Conservation (phyloP, 306 rosid genomes). For the Gastrolobium bilobum region DNA sequence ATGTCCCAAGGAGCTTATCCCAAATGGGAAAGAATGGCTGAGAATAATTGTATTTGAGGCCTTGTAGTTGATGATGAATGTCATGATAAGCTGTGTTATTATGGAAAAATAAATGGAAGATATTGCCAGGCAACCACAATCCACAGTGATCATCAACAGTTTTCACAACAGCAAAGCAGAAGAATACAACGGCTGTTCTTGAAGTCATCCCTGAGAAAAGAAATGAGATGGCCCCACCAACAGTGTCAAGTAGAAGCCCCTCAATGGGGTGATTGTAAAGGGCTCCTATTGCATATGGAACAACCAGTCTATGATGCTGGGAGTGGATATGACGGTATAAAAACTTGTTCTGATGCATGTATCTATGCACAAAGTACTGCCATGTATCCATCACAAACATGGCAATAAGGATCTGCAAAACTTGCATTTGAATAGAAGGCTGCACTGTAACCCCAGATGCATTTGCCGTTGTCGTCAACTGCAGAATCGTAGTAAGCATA, state of each 20-base stretch:
- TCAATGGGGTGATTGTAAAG: slow-evolving; percentile 90
- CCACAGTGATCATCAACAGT: slow-evolving; percentile 94
- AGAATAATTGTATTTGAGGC: slow-evolving; percentile 83
- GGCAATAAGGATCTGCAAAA: slow-evolving; percentile 72
- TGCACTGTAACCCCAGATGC: slow-evolving; percentile 59
- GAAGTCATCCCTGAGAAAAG: slow-evolving; percentile 88
- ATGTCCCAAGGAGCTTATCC: slow-evolving; percentile 85
- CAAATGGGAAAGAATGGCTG: slow-evolving; percentile 92
- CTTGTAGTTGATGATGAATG: slow-evolving; percentile 91
- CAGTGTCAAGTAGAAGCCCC: slow-evolving; percentile 90
- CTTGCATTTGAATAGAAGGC: slow-evolving; percentile 66
- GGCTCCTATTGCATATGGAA: slow-evolving; percentile 92
- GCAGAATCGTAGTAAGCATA: slow-evolving; percentile 43
- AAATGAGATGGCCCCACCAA: slow-evolving; percentile 84
- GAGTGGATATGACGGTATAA: slow-evolving; percentile 87
- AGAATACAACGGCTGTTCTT: slow-evolving; percentile 79
- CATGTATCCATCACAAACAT: slow-evolving; percentile 92
- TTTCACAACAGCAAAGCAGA: slow-evolving; percentile 84
- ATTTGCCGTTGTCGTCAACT: slow-evolving; percentile 68
- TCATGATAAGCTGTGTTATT: slow-evolving; percentile 96
- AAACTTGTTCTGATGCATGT: slow-evolving; percentile 93
- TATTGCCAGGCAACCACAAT: slow-evolving; percentile 85
- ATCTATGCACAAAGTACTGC: slow-evolving; percentile 93
- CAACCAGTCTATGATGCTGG: slow-evolving; percentile 84
- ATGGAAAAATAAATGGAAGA: slow-evolving; percentile 79